Percentiles rank a stretch among this genome's conserved stretches.
Conservation (phyloP, 2,329 filamentous ascomycete genomes). For the Neocatenulostroma microsporum region DNA sequence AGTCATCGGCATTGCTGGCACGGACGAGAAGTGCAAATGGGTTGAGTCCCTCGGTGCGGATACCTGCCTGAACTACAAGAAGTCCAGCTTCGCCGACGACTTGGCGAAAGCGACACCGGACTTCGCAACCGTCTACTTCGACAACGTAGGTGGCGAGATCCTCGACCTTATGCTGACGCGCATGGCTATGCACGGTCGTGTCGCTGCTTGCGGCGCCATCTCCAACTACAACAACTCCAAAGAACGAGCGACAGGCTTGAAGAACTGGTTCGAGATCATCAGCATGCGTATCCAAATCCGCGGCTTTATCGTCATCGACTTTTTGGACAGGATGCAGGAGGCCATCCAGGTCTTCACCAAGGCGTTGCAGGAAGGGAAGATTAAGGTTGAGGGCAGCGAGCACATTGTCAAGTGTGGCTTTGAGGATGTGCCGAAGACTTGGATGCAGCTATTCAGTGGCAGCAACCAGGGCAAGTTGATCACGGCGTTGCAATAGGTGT, state of each 20-base stretch:
- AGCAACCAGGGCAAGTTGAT: conserved; percentile 20
- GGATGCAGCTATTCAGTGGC: conserved; percentile 42
- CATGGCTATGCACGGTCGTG: conserved; percentile 56
- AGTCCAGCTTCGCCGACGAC: conserved; percentile 51
- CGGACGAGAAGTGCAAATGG: conserved; percentile 60
- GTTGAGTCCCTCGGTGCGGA: conserved; percentile 59
- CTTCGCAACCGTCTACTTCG: conserved; percentile 60
- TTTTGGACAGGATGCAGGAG: conserved; percentile 15
- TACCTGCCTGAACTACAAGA: conserved; percentile 62
- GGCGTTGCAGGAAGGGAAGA: conserved; percentile 37
- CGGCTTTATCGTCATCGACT: conserved; percentile 31
- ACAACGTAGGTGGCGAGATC: conserved; percentile 67
- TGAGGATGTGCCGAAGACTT: conserved; percentile 44
- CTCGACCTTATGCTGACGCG: conserved; percentile 57
- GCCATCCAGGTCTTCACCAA: conserved; percentile 20
- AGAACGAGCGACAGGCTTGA: conserved; percentile 29
- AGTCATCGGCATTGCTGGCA: conserved; percentile 59
- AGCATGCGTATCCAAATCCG: conserved; percentile 27
- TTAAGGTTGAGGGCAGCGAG: conserved; percentile 39
- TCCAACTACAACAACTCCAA: conserved; percentile 57
- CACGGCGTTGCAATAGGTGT: conserved; percentile 11
- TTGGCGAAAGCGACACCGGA: conserved; percentile 48
- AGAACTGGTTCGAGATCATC: conserved; percentile 32
- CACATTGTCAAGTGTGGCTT: conserved; percentile 41
- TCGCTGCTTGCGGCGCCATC: conserved; percentile 63